A percentile compares a stretch with the other conserved stretches of the same genome.
These are phyloP conservation scores for Salix viminalis DNA, from an alignment of 345 rosid genomes.

Conservation along the genomic window DNA sequence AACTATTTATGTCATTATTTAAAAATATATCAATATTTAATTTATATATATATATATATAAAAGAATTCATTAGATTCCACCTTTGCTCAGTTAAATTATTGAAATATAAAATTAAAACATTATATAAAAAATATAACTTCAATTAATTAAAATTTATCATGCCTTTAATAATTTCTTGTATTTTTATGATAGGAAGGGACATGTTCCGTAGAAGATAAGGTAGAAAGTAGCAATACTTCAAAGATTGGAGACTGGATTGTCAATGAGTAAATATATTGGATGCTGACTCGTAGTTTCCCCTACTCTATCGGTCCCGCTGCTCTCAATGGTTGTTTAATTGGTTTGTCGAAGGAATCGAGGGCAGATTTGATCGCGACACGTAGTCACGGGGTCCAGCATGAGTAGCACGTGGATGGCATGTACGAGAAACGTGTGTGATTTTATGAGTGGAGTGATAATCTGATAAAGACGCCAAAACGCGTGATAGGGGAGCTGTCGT, in stretches of 20 bases:
- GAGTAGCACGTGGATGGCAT: slow-evolving; percentile 23
- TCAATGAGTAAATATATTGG: too few relatives aligned
- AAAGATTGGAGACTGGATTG: background rate
- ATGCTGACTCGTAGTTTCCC: background rate
- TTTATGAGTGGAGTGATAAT: background rate
- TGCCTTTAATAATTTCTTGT: background rate
- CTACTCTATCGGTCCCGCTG: too few relatives aligned
- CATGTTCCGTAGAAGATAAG: background rate
- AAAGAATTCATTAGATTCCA: too few relatives aligned
- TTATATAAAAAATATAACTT: too few relatives aligned
- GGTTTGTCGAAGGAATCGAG: background rate
- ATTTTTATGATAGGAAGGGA: background rate
- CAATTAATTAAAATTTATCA: background rate
- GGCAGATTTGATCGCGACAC: background rate
- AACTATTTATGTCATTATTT: too few relatives aligned
- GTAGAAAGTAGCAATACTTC: background rate
- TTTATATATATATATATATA: too few relatives aligned
- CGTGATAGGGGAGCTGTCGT: slow-evolving; percentile 18
- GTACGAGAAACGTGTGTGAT: slow-evolving; percentile 14
- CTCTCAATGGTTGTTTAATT: background rate
- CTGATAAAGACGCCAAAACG: slow-evolving; percentile 19
- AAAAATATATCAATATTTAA: too few relatives aligned
- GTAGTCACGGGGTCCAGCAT: background rate
- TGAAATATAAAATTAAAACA: too few relatives aligned
- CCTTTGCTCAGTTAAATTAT: too few relatives aligned